These are phyloP conservation scores for Nicotiana benthamiana DNA, from an alignment of 257 asterid genomes.

Conservation along the genomic window DNA sequence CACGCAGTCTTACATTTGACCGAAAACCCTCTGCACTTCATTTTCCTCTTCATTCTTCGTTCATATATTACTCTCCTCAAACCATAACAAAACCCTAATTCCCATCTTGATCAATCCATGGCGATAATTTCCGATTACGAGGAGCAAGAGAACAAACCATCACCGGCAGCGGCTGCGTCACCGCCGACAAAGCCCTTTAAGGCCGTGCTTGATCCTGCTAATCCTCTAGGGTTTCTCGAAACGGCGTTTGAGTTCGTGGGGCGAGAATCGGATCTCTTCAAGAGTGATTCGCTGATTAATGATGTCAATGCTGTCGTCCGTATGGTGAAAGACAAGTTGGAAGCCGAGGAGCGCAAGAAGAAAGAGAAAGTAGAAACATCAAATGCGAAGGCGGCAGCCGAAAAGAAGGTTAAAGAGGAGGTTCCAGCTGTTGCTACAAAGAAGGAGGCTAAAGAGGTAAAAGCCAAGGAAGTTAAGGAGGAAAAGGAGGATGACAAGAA, in stretches of 20 bases:
- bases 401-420: slow-evolving; percentile 22
- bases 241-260: slow-evolving; percentile 58
- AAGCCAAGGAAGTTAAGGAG: slow-evolving; percentile 7
- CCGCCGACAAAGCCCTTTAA: slow-evolving; percentile 34
- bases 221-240: slow-evolving; percentile 65
- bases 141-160: slow-evolving; percentile 33
- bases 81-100: background rate
- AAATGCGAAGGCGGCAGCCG: slow-evolving; percentile 5
- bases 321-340: slow-evolving; percentile 53
- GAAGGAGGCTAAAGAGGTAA: slow-evolving; percentile 9
- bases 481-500: slow-evolving; percentile 34
- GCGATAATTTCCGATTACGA: slow-evolving; percentile 69
- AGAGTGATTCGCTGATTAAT: slow-evolving; percentile 50
- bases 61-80: background rate
- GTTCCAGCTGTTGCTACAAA: slow-evolving; percentile 6
- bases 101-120: slow-evolving; percentile 18
- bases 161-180: slow-evolving; percentile 4
- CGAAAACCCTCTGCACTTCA: background rate
- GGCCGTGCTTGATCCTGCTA: slow-evolving; percentile 51
- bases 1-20: background rate
- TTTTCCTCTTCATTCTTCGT: background rate
- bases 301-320: slow-evolving; percentile 72
- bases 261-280: slow-evolving; percentile 64
- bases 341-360: slow-evolving; percentile 45
- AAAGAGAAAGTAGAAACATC: slow-evolving; percentile 25